These are phyloP conservation scores for Pyrus pyrifolia DNA, from an alignment of 306 rosid genomes.

Conservation along the genomic window DNA sequence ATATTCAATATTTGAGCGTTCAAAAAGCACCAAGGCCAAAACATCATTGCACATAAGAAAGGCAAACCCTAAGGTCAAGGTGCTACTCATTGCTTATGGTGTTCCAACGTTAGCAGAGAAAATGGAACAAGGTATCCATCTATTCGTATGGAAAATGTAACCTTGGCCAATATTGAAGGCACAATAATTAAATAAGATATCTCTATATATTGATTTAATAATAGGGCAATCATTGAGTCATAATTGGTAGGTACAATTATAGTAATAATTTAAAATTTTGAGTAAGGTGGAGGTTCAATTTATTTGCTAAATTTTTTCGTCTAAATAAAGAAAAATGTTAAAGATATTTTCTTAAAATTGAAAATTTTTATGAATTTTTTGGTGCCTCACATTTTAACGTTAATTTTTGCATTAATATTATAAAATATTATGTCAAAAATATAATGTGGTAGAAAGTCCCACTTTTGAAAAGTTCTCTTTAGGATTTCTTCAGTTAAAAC, in stretches of 20 bases:
- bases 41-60: slow-evolving; percentile 10
- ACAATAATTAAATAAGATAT: too few species aligned
- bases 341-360: fast-evolving
- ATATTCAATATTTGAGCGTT: neutral
- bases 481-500: too few species aligned
- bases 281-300: neutral
- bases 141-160: neutral
- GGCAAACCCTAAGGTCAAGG: neutral
- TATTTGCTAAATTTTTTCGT: too few species aligned
- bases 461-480: too few species aligned
- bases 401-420: too few species aligned
- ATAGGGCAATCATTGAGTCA: neutral
- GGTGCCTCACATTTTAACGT: fast-evolving
- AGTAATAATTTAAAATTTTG: neutral
- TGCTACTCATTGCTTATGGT: too few species aligned
- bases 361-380: fast-evolving
- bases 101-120: neutral
- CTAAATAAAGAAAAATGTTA: too few species aligned
- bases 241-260: neutral
- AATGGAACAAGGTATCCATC: neutral
- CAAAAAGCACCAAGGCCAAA: slow-evolving; percentile 22
- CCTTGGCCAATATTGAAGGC: neutral
- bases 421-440: too few species aligned
- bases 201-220: too few species aligned
- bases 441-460: fast-evolving